These are phyloP conservation scores for Trichoderma sp. DNA, from an alignment of 2,329 filamentous ascomycete species.

Conservation along the genomic window DNA sequence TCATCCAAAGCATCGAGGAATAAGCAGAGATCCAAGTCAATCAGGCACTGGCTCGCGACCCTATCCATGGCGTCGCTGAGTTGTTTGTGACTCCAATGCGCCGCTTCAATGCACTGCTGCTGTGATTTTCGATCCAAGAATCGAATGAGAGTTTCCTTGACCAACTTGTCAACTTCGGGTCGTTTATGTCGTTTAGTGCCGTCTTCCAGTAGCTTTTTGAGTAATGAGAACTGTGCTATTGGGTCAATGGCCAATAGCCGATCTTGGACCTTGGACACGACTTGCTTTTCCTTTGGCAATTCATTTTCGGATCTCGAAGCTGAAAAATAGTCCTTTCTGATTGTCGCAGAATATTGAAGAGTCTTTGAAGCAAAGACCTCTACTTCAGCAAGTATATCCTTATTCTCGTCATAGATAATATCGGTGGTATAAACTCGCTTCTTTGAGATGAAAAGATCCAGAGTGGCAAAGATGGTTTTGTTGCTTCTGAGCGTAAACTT, in stretches of 20 bases:
- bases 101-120: not conserved
- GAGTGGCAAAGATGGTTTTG: not conserved
- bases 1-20: constrained; percentile 20
- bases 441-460: not conserved
- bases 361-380: not conserved
- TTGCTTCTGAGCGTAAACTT: not conserved
- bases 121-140: not conserved
- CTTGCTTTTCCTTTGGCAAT: not conserved
- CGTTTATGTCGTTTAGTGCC: not conserved
- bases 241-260: not conserved
- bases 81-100: not conserved
- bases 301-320: not conserved
- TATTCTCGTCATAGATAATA: not conserved
- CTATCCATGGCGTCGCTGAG: not conserved
- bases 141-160: not conserved
- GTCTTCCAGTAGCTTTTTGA: not conserved
- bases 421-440: not conserved
- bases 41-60: not conserved
- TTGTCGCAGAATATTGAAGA: not conserved
- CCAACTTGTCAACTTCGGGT: not conserved
- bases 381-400: not conserved
- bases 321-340: not conserved
- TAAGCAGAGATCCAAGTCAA: not conserved
- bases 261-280: not conserved
- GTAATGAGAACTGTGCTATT: not conserved